phyloP scores from a whole-genome alignment of 169 alveolate genomes.

The Hammondia hammondi region DNA sequence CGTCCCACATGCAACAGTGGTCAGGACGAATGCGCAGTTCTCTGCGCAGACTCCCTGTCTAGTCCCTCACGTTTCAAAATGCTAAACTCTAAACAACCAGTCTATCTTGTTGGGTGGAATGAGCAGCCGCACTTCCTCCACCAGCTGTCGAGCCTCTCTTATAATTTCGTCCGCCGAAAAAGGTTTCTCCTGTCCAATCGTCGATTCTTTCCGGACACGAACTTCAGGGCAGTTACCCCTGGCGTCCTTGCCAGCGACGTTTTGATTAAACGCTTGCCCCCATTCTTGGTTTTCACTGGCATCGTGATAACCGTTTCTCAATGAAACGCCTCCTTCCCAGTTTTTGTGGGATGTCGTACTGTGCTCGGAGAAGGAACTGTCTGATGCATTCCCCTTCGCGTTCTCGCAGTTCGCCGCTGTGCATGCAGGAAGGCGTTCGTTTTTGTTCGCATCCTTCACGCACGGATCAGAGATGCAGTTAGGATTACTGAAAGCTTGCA shows the following conservation, averaged over 20 bases:
- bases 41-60: too few relatives aligned
- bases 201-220: not conserved
- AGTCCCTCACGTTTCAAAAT: too few relatives aligned
- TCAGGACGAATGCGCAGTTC: too few relatives aligned
- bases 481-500: too few relatives aligned
- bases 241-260: too few relatives aligned
- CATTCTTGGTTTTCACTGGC: not conserved
- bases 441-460: too few relatives aligned
- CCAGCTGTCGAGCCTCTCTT: not conserved
- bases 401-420: not conserved
- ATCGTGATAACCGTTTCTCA: too few relatives aligned
- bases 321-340: not conserved
- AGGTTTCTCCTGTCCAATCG: not conserved
- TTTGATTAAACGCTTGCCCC: too few relatives aligned
- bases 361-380: not conserved
- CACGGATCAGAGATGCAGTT: too few relatives aligned
- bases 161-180: not conserved
- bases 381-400: not conserved
- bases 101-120: constrained; percentile 22
- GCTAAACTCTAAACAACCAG: constrained; percentile 20
- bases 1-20: too few relatives aligned
- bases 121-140: not conserved
- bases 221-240: too few relatives aligned
- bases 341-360: not conserved
- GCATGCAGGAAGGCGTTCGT: not conserved